Base-by-base conservation (phyloP, 1,284 basidiomycete species). In the Ceratobasidium sp. region DNA sequence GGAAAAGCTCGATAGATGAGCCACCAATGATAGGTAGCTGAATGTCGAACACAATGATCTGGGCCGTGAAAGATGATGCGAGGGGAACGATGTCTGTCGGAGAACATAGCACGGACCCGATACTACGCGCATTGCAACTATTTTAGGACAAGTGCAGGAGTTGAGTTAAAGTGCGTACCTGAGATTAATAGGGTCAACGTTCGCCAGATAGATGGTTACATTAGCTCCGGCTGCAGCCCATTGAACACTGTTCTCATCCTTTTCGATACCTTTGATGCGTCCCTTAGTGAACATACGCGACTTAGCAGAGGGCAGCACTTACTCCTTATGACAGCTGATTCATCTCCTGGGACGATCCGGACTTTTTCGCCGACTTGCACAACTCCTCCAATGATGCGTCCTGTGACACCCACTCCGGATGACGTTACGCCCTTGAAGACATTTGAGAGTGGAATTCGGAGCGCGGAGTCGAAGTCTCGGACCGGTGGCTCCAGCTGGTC, bases 161-260 rank as follows among this genome's bases (percentile, higher is more conserved):
- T 28, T 28, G 46, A 50, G 32, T 49, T 5, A 43, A 58, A 46
- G 35, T 13, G 77, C 79, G 46, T 44, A 82, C 80, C 78, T 80
- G 41, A 99, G 84, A 77, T 98, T 89, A 58, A 95, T 89, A 3
- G 93, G 88, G 78, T 99, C 98, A 69, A 98, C 91, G 1, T 88
- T 86, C 0, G 91, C 89, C 41, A 99, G 85, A 78, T 93, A 94
- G 14, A 98, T 82, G 0, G 94, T 96, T 16, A 90, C 92, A 79
- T 95, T 98, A 46, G 91, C 87, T 1, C 97, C 98, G 0, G 96
- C 94, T 2, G 92, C 91, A 0, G 95, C 96, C 91, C 96, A 99
- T 2, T 90, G 88, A 0, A 91, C 89, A 38, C 81, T 85, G 72
- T 90, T 88, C 30, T 92, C 90, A 76, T 98, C 96, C 8, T 90